These are phyloP conservation scores for Umbellularia californica DNA, from an alignment of 164 flowering plant genomes.

Conservation along the genomic window DNA sequence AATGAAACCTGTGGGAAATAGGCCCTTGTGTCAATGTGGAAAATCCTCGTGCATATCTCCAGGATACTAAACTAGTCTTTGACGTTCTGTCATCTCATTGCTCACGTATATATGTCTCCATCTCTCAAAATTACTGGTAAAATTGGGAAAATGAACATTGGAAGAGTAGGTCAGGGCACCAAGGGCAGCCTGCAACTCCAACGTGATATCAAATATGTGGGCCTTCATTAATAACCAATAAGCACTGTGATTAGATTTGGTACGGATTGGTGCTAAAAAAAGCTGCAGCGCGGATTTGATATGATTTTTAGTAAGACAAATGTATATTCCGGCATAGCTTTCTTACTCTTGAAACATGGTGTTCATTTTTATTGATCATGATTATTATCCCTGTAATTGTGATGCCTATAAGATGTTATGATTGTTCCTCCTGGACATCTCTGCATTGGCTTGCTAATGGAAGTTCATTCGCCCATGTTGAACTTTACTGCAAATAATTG, in stretches of 20 bases:
- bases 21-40: neutral
- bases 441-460: neutral
- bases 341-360: neutral
- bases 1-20: neutral
- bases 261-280: neutral
- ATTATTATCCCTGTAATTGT: neutral
- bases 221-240: neutral
- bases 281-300: neutral
- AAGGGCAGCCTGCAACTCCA: neutral
- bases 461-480: neutral
- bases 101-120: neutral
- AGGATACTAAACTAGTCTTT: neutral
- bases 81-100: neutral
- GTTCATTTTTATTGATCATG: no score
- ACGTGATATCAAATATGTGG: neutral
- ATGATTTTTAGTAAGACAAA: neutral
- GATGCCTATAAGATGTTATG: neutral
- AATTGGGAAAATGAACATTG: neutral
- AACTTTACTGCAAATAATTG: neutral
- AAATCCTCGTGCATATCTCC: neutral
- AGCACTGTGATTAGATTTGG: neutral
- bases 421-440: neutral
- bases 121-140: neutral
- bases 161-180: neutral
- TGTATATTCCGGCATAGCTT: neutral